These are phyloP conservation scores for Hyphopichia burtonii DNA, from an alignment of 1,139 yeast species.

Conservation along the genomic window DNA sequence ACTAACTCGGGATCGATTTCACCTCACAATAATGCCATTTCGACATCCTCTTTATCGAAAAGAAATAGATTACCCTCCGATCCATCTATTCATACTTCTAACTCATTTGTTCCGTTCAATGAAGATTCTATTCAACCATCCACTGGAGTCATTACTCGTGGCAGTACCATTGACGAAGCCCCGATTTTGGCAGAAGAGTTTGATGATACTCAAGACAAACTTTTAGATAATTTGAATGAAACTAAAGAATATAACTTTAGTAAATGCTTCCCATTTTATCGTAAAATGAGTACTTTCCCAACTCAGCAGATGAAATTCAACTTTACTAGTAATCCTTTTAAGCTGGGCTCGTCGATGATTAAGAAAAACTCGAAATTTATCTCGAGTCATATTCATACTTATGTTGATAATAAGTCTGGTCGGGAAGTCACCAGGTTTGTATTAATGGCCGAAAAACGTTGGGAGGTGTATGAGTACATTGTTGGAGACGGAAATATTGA, in stretches of 20 bases:
- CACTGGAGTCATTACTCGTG: neutral
- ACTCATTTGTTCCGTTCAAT: neutral
- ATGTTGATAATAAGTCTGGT: slow-evolving; percentile 25
- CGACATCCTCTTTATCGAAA: neutral
- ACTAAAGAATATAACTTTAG: slow-evolving; percentile 65
- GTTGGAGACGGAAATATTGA: slow-evolving; percentile 11
- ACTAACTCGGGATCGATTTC: slow-evolving; percentile 1
- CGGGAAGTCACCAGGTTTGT: slow-evolving; percentile 62
- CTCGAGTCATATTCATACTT: slow-evolving; percentile 61
- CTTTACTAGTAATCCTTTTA: slow-evolving; percentile 30
- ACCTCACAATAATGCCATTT: slow-evolving; percentile 2
- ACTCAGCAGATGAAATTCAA: slow-evolving; percentile 59
- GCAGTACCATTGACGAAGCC: neutral
- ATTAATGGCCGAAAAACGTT: slow-evolving; percentile 61
- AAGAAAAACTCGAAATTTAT: slow-evolving; percentile 47
- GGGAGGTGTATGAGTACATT: slow-evolving; percentile 65
- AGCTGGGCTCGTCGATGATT: slow-evolving; percentile 28
- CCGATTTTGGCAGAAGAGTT: neutral
- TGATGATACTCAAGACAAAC: neutral
- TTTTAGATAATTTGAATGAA: slow-evolving; percentile 26
- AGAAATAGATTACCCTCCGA: neutral
- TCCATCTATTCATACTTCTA: neutral
- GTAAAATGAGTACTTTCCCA: slow-evolving; percentile 62
- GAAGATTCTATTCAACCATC: neutral
- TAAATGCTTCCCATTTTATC: slow-evolving; percentile 79